Base-by-base conservation (phyloP, 2,329 filamentous ascomycete species). In the Trichophyton benhamiae region DNA sequence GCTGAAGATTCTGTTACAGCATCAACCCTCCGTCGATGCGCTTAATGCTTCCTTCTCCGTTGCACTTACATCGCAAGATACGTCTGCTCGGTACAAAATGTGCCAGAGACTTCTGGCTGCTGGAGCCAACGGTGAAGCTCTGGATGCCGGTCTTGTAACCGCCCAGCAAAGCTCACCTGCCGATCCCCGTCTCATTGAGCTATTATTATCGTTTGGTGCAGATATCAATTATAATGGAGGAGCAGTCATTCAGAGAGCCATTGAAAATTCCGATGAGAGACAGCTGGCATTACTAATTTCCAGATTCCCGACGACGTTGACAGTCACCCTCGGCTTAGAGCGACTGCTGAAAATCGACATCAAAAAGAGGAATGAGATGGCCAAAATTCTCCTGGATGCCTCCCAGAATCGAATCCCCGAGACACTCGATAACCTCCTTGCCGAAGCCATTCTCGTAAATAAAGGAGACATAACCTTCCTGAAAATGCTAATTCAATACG, bases 211-310 rank as follows among this genome's bases (percentile, higher is more conserved):
- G n/a, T 53, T 61, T 20, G 65, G 65, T 44, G 65, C 65, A 11
- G 58, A 65, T 57, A 61, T 66, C 17, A 62, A 66, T 30, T 61
- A 59, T 36, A 63, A 62, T 6, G 58, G 63, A 52, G 65, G 65
- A 20, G 41, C 60, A 59, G 60, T 60, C 9, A 63, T 66, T 38
- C 64, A 57, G 44, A 63, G 52, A 60, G 64, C 65, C 9, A 60
- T 66, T 33, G 58, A 63, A 20, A 49, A 60, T 3, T 64, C 59
- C 5, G 52, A 66, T 38, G 64, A 61, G n/a, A 53, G 61, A 57
- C 64, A 66, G 48, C 53, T 66, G 22, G 38, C 44, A 3, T 53
- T 65, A 11, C 36, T 66, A 3, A 52, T 65, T 17, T 63, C 63
- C 17, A 62, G 49, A 30, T 55, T 36, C 4, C 64, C 61, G 3